phyloP scores from a whole-genome alignment of 352 stramenopile species.

The Phytophthora lateralis region DNA sequence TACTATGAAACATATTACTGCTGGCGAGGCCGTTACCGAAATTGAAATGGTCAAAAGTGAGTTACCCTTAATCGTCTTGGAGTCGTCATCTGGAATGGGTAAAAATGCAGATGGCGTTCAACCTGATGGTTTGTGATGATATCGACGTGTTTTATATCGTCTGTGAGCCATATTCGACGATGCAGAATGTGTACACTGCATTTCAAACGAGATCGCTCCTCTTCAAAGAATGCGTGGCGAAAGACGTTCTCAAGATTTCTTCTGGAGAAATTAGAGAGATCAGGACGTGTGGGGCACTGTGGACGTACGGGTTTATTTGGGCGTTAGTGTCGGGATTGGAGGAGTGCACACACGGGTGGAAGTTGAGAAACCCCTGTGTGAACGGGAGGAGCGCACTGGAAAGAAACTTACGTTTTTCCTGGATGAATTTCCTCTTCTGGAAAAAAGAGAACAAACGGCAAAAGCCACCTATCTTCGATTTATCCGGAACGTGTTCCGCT shows the following conservation, averaged over 20 bases:
- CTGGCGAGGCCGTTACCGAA: neutral
- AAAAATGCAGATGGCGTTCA: conserved; percentile 19
- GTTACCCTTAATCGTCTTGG: conserved; percentile 12
- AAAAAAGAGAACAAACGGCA: neutral
- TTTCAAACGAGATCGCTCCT: neutral
- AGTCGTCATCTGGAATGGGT: conserved; percentile 11
- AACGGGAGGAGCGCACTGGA: neutral
- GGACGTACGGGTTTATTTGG: conserved; percentile 12
- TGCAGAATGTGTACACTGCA: neutral
- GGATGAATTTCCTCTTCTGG: conserved; percentile 4
- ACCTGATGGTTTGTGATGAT: conserved; percentile 10
- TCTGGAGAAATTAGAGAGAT: conserved; percentile 1
- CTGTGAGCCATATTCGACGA: neutral
- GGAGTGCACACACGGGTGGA: neutral
- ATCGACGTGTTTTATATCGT: conserved; percentile 13
- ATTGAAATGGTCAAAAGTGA: neutral
- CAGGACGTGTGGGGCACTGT: neutral
- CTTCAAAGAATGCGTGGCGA: neutral
- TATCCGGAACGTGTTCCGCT: conserved; percentile 15
- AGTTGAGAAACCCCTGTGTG: neutral
- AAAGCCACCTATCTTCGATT: neutral
- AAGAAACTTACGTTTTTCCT: conserved; percentile 3
- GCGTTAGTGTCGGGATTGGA: neutral
- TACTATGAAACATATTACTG: no score
- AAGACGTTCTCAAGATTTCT: neutral